Base-by-base conservation (phyloP, 495 filamentous ascomycete species). In the Acidomyces sp. region DNA sequence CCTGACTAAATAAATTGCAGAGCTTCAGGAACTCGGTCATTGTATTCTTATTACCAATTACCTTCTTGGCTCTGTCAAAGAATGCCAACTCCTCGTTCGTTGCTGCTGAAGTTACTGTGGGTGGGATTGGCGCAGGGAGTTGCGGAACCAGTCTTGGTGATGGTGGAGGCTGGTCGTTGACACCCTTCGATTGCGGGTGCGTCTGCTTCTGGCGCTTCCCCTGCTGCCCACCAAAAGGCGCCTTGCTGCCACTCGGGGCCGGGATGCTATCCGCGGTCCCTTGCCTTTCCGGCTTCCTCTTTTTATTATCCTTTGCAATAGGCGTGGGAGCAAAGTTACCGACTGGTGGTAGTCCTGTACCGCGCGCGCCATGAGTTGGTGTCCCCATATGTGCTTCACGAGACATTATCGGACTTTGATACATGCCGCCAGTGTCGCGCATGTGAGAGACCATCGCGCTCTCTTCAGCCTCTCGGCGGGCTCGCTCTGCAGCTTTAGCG, bases 61-160 rank as follows among this genome's bases (percentile, higher is more conserved):
- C 87, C 59, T 99, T 99, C 71, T 93, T 95, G 33, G 90, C 85
- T 11, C 85, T 76, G 34, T 99, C 92, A 45, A 99, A 99, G 60
- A 95, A 94, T 1, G 78, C 75, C 21, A 95, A 65, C 49, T 95
- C 86, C 30, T 96, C 92, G 22, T 63, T 61, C 1, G 64, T 67
- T 6, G 76, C 69, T 23, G 64, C 62, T 16, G 78, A 70, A 16
- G 75, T 71, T 0, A 75, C 74, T 0, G 74, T 75, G 1, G 88
- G 85, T 9, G 78, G 74, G 15, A 96, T 65, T 0, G 92, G 85
- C 50, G 86, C 82, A 3, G 92, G 92, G 18, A 88, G 71, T 35
- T 79, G 72, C 0, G 92, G 92, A 2, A 85, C 80, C 40, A 99
- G 64, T 4, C 81, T 90, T 1, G 90, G 87, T 28, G 85, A 85